Conservation (phyloP, 75 land plant genomes). For the Picea sitchensis region DNA sequence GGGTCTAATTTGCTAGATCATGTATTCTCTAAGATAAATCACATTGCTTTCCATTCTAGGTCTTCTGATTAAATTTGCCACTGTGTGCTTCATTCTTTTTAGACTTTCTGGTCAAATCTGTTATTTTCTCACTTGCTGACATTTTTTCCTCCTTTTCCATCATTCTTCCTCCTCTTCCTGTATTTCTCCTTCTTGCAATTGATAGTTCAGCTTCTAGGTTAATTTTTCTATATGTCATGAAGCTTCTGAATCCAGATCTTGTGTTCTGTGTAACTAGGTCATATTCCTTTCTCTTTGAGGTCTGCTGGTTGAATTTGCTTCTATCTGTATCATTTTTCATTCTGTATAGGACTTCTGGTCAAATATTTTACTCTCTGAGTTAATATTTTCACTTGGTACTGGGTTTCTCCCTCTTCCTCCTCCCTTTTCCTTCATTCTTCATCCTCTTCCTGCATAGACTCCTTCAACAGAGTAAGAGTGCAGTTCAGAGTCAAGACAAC, state of each 20-base stretch:
- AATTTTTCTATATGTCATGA: neutral
- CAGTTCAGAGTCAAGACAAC: neutral
- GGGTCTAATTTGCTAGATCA: too few relatives aligned
- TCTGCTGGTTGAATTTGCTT: neutral
- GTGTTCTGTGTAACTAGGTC: neutral
- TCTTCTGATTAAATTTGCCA: too few relatives aligned
- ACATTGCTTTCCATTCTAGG: too few relatives aligned
- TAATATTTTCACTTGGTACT: neutral
- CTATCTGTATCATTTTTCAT: too few relatives aligned
- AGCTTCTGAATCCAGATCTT: neutral
- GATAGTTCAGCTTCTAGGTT: too few relatives aligned
- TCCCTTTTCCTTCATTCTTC: neutral
- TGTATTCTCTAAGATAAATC: too few relatives aligned
- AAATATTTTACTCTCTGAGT: neutral
- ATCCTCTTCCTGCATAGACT: neutral
- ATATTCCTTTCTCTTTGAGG: neutral
- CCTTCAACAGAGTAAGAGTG: neutral
- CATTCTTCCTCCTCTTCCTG: neutral
- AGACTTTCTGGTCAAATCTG: too few relatives aligned
- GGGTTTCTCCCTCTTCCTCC: neutral
- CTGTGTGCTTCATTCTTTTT: too few relatives aligned
- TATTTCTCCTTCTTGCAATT: too few relatives aligned
- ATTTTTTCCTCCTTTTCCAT: neutral
- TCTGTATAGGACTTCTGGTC: neutral
- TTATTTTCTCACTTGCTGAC: too few relatives aligned